Evolutionary conservation across 1,284 basidiomycete species (phyloP).

Genomic region (Ceratobasidium sp.): DNA sequence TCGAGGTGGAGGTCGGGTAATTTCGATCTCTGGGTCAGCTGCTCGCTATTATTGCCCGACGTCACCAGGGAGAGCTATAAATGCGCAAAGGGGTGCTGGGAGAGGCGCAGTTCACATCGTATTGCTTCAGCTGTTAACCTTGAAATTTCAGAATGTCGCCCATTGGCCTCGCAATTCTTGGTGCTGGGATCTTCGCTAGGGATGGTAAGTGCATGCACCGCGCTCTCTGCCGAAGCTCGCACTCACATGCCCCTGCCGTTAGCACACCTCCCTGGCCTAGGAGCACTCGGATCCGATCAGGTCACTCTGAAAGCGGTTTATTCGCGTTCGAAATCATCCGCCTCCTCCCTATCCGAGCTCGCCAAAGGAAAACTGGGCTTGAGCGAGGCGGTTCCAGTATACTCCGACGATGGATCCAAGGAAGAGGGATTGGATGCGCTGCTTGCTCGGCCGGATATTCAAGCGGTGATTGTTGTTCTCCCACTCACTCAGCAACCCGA

Average conservation of each 20-base stretch:
- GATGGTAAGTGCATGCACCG: constrained; percentile 62
- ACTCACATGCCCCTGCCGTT: not conserved
- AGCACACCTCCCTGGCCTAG: constrained; percentile 80
- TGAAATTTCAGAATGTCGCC: constrained; percentile 4
- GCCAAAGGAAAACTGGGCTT: constrained; percentile 63
- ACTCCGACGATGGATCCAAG: constrained; percentile 64
- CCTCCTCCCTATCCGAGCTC: constrained; percentile 63
- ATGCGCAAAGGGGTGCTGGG: not conserved
- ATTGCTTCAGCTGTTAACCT: not conserved
- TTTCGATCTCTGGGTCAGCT: constrained; percentile 21
- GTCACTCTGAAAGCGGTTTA: constrained; percentile 74
- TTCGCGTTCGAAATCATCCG: constrained; percentile 78
- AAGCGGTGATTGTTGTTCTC: constrained; percentile 78
- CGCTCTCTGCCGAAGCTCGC: not conserved
- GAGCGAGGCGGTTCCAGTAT: constrained; percentile 57
- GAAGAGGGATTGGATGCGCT: constrained; percentile 68
- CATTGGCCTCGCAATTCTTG: constrained; percentile 72
- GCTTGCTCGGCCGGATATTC: constrained; percentile 73
- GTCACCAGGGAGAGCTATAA: not conserved
- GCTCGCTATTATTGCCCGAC: not conserved
- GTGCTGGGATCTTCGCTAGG: constrained; percentile 78
- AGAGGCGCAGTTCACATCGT: not conserved
- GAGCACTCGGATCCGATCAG: constrained; percentile 63
- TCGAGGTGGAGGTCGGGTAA: constrained; percentile 25
- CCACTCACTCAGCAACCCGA: constrained; percentile 81